These are phyloP conservation scores for Lentinula edodes DNA, from an alignment of 768 basidiomycete species.

Conservation along the genomic window DNA sequence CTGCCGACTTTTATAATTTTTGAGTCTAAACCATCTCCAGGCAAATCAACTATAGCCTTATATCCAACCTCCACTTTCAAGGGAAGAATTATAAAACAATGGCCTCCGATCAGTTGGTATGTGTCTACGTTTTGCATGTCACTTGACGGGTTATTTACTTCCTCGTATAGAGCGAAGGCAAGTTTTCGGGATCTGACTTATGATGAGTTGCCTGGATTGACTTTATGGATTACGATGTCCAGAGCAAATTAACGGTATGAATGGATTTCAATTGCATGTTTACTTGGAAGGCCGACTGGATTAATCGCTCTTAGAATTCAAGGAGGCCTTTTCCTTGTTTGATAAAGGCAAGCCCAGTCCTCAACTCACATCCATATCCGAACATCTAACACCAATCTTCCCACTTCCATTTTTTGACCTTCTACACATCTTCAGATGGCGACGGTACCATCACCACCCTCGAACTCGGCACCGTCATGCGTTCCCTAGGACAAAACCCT, in stretches of 20 bases:
- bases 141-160: not conserved
- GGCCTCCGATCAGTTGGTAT: slow-evolving; percentile 2
- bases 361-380: too few species aligned
- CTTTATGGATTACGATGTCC: not conserved
- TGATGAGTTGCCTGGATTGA: not conserved
- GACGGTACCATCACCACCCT: slow-evolving; percentile 45
- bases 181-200: not conserved
- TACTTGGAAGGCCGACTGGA: too few species aligned
- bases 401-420: not conserved
- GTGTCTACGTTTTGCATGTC: too few species aligned
- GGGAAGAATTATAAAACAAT: not conserved
- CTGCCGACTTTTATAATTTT: too few species aligned
- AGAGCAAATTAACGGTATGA: slow-evolving; percentile 8
- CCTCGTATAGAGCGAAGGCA: not conserved
- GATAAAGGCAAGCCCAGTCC: slow-evolving; percentile 19
- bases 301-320: slow-evolving; percentile 12
- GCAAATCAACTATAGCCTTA: not conserved
- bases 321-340: slow-evolving; percentile 19
- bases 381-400: not conserved
- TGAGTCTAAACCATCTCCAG: not conserved
- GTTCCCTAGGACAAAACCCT: slow-evolving; percentile 41
- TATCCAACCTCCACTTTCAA: not conserved
- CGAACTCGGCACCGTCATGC: slow-evolving; percentile 46
- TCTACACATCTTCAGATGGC: slow-evolving; percentile 29
- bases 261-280: not conserved